Base-by-base conservation (phyloP, 73 alveolate species). In the Blepharisma japonicum region DNA sequence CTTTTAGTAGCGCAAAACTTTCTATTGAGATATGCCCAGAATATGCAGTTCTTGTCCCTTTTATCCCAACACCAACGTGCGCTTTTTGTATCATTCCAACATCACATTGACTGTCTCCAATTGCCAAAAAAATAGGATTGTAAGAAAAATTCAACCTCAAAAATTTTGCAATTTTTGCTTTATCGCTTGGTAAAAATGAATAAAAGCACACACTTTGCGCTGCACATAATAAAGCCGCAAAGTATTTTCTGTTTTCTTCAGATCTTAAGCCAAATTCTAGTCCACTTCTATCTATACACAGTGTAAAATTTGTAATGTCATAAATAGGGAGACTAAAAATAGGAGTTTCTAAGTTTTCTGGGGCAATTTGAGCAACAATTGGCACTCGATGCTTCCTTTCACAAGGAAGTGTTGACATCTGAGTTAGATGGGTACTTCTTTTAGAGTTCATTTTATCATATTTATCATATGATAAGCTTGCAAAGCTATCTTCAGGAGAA, bases 41-140 rank as follows among this genome's bases (percentile, higher is more conserved):
- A 14, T 61, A n/a, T 25, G 46, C 39, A 2, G 47, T 39, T 18
- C 23, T 39, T 25, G 14, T 61, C 5, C 74, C 74, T 61, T 61
- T 11, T 14, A 61, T 61, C 14, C 49, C 74, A 0, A 61, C 47
- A 2, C 74, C 74, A 61, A 61, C 23, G 23, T 61, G 47, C 2
- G 74, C 39, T 18, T 18, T 39, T 61, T 25, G 74, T 18, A 61
- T 61, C 74, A 61, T 61, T 25, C 74, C 74, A 61, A 61, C 46
- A 5, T 61, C 74, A 61, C 74, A 14, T 14, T 8, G 18, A 2
- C 74, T 39, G 23, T 61, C 74, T 2, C 74, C 74, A 25, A 61
- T 39, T 14, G 49, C 14, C 46, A 61, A 20, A 25, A 61, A n/a
- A 20, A 61, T 9, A 0, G 74, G 74, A 5, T 39, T 61, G 5